Conservation (phyloP, 2,329 filamentous ascomycete genomes). For the Epichloe elymi region DNA sequence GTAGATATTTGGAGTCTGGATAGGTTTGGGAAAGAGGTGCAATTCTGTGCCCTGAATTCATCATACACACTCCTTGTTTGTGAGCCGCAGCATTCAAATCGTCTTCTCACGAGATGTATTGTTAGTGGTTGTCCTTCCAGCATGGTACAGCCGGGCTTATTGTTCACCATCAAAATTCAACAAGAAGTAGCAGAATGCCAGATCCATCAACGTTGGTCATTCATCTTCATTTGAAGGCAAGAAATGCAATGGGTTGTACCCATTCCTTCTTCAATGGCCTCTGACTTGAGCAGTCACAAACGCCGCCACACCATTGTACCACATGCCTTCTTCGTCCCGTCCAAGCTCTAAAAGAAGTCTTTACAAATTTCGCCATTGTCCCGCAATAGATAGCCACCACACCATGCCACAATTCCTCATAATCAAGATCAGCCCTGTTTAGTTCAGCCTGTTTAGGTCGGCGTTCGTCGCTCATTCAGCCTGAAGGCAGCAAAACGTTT, state of each 20-base stretch:
- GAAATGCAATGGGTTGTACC: neutral
- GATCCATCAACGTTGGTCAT: too few relatives aligned
- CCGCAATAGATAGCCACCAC: neutral
- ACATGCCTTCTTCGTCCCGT: neutral
- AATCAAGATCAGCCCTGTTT: neutral
- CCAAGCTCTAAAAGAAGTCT: neutral
- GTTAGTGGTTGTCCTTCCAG: too few relatives aligned
- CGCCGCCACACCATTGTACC: neutral
- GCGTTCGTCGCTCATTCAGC: conserved; percentile 32
- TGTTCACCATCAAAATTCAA: too few relatives aligned
- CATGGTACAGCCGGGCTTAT: too few relatives aligned
- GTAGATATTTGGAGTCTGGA: conserved; percentile 14
- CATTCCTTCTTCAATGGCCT: neutral
- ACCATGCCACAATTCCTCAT: neutral
- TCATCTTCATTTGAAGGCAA: too few relatives aligned
- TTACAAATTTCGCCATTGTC: neutral
- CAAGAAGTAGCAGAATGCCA: too few relatives aligned
- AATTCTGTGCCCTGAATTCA: conserved; percentile 1
- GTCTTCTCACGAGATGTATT: too few relatives aligned
- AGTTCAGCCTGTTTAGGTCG: conserved; percentile 35
- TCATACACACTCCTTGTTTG: too few relatives aligned
- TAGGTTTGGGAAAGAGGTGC: conserved; percentile 2
- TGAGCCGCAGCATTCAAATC: too few relatives aligned
- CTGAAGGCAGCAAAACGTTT: conserved; percentile 55
- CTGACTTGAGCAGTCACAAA: neutral